Evolutionary conservation across 2,329 filamentous ascomycete genomes (phyloP).

Genomic region (Fusarium agapanthi): DNA sequence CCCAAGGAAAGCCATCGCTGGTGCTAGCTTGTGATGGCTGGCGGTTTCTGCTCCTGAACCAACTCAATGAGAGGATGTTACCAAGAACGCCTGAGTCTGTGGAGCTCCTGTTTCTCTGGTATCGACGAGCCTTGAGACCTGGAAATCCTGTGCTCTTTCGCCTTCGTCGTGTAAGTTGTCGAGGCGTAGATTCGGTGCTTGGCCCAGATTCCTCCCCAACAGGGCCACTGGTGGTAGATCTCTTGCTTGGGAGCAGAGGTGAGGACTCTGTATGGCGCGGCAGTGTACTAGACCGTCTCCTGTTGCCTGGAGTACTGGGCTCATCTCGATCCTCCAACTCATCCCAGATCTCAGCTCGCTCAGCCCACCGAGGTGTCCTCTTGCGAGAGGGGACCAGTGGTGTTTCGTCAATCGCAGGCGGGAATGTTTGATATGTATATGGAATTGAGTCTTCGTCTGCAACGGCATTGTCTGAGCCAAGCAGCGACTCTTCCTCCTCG

Average conservation of each 20-base stretch:
- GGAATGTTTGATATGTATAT: constrained; percentile 59
- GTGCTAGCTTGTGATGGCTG: constrained; percentile 35
- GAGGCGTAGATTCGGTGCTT: constrained; percentile 44
- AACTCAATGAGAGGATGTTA: constrained; percentile 63
- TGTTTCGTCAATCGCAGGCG: constrained; percentile 49
- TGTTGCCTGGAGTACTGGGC: constrained; percentile 50
- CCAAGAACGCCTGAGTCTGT: constrained; percentile 60
- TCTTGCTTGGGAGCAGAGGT: constrained; percentile 50
- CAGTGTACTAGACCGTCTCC: constrained; percentile 60
- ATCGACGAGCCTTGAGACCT: constrained; percentile 64
- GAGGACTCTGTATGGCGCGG: constrained; percentile 53
- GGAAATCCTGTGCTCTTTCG: constrained; percentile 70
- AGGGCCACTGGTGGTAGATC: constrained; percentile 45
- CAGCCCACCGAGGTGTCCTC: constrained; percentile 65
- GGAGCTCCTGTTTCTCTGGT: constrained; percentile 50
- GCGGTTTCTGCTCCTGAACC: constrained; percentile 55
- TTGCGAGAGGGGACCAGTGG: constrained; percentile 54
- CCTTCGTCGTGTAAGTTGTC: constrained; percentile 53
- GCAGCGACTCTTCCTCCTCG: constrained; percentile 64
- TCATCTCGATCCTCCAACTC: constrained; percentile 80
- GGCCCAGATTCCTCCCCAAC: constrained; percentile 41
- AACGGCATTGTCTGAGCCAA: constrained; percentile 56
- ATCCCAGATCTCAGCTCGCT: constrained; percentile 85
- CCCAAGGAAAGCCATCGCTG: constrained; percentile 28
- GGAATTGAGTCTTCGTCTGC: constrained; percentile 53